Base-by-base conservation (phyloP, 1,139 yeast genomes). In the Magnusiomyces tetraspermus region DNA sequence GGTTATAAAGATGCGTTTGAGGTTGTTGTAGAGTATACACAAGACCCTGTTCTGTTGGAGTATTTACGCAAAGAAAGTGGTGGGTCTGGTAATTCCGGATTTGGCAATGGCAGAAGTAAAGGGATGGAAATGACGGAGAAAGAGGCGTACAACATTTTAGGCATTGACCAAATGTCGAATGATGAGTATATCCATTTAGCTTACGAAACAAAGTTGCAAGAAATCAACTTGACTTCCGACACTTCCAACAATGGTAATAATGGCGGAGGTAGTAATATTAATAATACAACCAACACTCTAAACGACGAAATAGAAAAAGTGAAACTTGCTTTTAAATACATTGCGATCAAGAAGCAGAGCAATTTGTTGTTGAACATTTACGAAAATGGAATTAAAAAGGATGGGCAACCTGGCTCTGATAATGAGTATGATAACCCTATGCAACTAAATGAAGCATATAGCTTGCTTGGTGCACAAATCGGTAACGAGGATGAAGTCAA, bases 291-390 rank as follows among this genome's bases (percentile, higher is more conserved):
- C 33, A 28, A 28, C n/a, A n/a, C n/a, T n/a, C n/a, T n/a, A n/a
- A n/a, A n/a, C n/a, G n/a, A n/a, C n/a, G n/a, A 52, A 4, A 51
- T 41, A 13, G 37, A 37, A 15, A 28, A 38, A 53, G 51, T 10
- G 15, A 58, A 73, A 46, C 67, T 77, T 51, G 82, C 88, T 0
- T 67, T 87, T 51, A 75, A 79, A 52, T 70, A 82, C 0, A 75
- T 85, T 56, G 92, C 87, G 1, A 67, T 77, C 40, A 70, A 70
- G 53, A 66, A 83, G 61, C 66, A 81, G 66, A 71, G 81, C 67
- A 58, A 73, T 51, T 57, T 60, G 6, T 61, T 79, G n/a, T 54
- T 64, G 15, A 56, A 59, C n/a, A 60, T 57, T 22, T 63, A 68
- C 46, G 69, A 67, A 46, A 55, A 59, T 6, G 64, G 59, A 49